A percentile compares a stretch with the other conserved stretches of the same genome.
These are phyloP conservation scores for Physcomitrellopsis africana DNA, from an alignment of 225 moss, liverwort and hornwort genomes.

Conservation along the genomic window DNA sequence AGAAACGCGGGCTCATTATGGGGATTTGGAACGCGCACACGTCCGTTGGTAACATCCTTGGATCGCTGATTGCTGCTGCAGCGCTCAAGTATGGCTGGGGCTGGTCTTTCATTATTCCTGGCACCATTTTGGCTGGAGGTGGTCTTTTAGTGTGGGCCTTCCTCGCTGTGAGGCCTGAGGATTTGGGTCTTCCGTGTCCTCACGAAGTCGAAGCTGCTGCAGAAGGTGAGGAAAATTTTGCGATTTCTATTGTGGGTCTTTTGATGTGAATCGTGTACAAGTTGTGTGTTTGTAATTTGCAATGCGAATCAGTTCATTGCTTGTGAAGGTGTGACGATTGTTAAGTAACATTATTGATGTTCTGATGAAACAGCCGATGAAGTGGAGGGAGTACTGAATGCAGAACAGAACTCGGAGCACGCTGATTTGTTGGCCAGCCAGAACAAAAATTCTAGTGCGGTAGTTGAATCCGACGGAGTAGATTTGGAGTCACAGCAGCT, in stretches of 20 bases:
- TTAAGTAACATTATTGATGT: neutral
- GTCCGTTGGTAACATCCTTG: slow-evolving; percentile 76
- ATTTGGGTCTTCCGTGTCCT: slow-evolving; percentile 56
- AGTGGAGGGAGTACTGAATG: neutral
- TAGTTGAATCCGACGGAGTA: slow-evolving; percentile 30
- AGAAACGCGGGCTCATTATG: slow-evolving; percentile 81
- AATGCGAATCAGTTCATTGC: too few relatives aligned
- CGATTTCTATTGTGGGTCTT: too few relatives aligned
- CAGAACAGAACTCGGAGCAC: slow-evolving; percentile 22
- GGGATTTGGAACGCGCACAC: slow-evolving; percentile 97
- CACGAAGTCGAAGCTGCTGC: slow-evolving; percentile 46
- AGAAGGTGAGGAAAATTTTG: slow-evolving; percentile 23
- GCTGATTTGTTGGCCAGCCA: slow-evolving; percentile 21
- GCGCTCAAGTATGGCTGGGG: slow-evolving; percentile 80
- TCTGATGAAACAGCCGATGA: neutral
- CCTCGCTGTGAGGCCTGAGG: slow-evolving; percentile 73
- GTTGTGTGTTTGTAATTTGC: neutral
- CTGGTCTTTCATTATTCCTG: slow-evolving; percentile 85
- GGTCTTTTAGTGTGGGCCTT: slow-evolving; percentile 72
- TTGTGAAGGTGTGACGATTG: neutral
- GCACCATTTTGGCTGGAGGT: slow-evolving; percentile 56
- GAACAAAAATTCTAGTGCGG: neutral
- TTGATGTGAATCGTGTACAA: too few relatives aligned
- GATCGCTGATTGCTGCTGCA: slow-evolving; percentile 72
- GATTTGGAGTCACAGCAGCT: slow-evolving; percentile 45